Evolutionary conservation across 2,329 filamentous ascomycete genomes (phyloP).

Genomic region (Microdochium paspali): DNA sequence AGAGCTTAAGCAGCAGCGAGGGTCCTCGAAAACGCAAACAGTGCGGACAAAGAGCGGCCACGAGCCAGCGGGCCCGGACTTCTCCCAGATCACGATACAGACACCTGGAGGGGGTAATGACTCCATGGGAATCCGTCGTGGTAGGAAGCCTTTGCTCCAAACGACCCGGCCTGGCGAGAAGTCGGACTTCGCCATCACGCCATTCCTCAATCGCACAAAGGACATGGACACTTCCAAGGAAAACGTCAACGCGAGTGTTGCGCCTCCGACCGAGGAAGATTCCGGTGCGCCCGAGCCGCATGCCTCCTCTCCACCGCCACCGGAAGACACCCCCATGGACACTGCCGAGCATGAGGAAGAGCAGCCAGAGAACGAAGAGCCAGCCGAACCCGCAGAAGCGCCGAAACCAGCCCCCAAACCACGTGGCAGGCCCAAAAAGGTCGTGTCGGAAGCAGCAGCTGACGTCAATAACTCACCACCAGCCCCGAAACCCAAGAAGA

Average conservation of each 20-base stretch:
- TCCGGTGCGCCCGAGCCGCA: not conserved
- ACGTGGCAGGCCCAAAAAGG: slow-evolving; percentile 37
- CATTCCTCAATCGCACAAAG: slow-evolving; percentile 70
- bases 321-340: slow-evolving; percentile 3
- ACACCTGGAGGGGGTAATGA: slow-evolving; percentile 27
- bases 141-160: slow-evolving; percentile 47
- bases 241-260: slow-evolving; percentile 5
- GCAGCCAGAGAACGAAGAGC: slow-evolving; percentile 11
- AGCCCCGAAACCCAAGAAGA: slow-evolving; percentile 2
- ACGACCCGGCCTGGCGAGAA: slow-evolving; percentile 67
- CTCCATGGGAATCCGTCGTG: slow-evolving; percentile 24
- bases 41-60: slow-evolving; percentile 35
- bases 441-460: slow-evolving; percentile 32
- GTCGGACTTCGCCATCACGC: slow-evolving; percentile 87
- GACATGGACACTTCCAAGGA: slow-evolving; percentile 31
- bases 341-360: slow-evolving; percentile 15
- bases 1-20: slow-evolving; percentile 19
- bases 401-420: slow-evolving; percentile 23
- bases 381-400: not conserved
- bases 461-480: slow-evolving; percentile 34
- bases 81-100: slow-evolving; percentile 33
- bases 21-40: slow-evolving; percentile 21
- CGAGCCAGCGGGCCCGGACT: slow-evolving; percentile 34
- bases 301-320: not conserved
- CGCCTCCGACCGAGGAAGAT: too few species aligned